These are phyloP conservation scores for Microdochium nivale DNA, from an alignment of 2,329 filamentous ascomycete species.

Conservation along the genomic window DNA sequence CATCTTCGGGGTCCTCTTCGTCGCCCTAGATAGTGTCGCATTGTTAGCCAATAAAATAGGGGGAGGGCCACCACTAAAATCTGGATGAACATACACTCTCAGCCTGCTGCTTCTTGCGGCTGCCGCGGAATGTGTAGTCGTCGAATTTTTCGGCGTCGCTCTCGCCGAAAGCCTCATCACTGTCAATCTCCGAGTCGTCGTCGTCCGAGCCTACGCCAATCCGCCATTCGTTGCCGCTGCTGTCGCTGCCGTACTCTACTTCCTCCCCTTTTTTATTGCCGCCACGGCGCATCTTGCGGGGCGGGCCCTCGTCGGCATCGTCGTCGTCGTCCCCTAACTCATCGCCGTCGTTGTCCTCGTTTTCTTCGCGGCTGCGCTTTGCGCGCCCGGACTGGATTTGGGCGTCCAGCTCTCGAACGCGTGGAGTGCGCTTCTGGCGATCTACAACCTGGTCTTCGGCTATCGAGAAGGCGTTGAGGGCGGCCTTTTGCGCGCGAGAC, in stretches of 20 bases:
- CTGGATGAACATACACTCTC: conserved; percentile 19
- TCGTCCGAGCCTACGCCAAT: conserved; percentile 56
- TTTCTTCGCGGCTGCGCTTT: conserved; percentile 34
- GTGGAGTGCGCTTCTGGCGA: conserved; percentile 36
- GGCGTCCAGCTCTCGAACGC: conserved; percentile 42
- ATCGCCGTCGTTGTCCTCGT: conserved; percentile 44
- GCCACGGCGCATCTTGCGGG: conserved; percentile 30
- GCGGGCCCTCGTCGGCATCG: conserved; percentile 52
- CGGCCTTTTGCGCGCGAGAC: conserved; percentile 38
- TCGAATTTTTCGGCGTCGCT: conserved; percentile 83
- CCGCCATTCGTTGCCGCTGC: conserved; percentile 78
- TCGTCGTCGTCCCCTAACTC: conserved; percentile 46
- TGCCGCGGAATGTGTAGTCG: conserved; percentile 53
- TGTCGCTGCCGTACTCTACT: conserved; percentile 71
- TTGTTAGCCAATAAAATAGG: no score
- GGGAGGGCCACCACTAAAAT: no score
- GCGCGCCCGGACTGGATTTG: conserved; percentile 19
- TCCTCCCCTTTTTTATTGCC: conserved; percentile 44
- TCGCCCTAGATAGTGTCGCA: conserved; percentile 27
- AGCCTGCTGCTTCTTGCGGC: conserved; percentile 35
- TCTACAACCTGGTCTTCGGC: conserved; percentile 43
- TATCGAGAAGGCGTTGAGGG: conserved; percentile 49
- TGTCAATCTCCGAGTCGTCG: conserved; percentile 56
- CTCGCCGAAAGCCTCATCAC: conserved; percentile 75
- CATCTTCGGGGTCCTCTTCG: conserved; percentile 40